Base-by-base conservation (phyloP, 2,329 filamentous ascomycete species). In the Trichoderma sp. region DNA sequence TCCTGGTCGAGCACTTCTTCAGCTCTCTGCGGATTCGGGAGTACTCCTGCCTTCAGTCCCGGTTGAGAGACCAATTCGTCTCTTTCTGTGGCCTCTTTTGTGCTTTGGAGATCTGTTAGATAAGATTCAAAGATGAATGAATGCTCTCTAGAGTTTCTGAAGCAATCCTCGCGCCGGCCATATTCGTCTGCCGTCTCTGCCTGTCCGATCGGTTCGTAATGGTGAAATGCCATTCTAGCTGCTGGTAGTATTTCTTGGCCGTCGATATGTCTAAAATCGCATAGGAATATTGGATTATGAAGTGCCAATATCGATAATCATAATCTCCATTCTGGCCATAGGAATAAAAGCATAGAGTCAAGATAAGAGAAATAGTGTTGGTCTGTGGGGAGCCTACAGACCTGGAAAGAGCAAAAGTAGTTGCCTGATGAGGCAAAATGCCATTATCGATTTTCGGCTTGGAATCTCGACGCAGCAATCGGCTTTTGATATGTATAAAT, bases 91-190 rank as follows among this genome's bases (percentile, higher is more conserved):
- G 39, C 49, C n/a, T 68, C 59, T 16, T 30, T 56, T 8, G 71
- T 73, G 14, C 56, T 56, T 58, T 70, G 68, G 26, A 80, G 68
- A 8, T 68, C 68, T 4, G 39, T 26, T 21, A 76, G 37, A n/a
- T 74, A 71, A 24, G 75, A 69, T 16, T 68, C 24, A n/a, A 77
- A 74, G n/a, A 73, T 71, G 65, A 77, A 80, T 0, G 75, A 77
- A 2, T 63, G n/a, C 1, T 37, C 68, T 39, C 28, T 70, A 34
- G 79, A 70, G 49, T 76, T 66, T 24, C 46, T 55, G 34, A 80
- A 78, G 63, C 76, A 80, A 16, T 54, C 52, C 5, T 76, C 71
- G 24, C 64, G 56, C 26, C 71, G 73, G 11, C 74, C 78, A 46
- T 78, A 79, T 24, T 75, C 71, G 24, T 70, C 72, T 2, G 71